Evolutionary conservation across 257 asterid species (phyloP).

Genomic region (Dorcoceras hygrometricum): DNA sequence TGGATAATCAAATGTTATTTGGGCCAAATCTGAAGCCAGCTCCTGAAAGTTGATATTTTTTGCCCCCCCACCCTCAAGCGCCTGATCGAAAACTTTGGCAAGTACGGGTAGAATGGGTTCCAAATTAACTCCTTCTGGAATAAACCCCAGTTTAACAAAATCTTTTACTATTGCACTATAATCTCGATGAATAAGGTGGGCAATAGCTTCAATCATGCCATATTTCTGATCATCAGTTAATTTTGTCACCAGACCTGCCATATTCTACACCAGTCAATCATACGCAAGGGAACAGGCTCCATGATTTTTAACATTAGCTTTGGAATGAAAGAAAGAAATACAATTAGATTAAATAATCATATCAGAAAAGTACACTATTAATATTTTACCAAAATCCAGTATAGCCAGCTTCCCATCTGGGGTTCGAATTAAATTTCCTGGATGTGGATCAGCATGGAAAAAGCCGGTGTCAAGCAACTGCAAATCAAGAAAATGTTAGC

Average conservation of each 20-base stretch:
- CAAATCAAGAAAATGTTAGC: constrained; percentile 31
- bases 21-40: constrained; percentile 96
- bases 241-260: constrained; percentile 91
- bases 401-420: constrained; percentile 97
- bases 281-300: not conserved
- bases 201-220: constrained; percentile 98
- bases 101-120: constrained; percentile 95
- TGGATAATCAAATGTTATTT: constrained; percentile 96
- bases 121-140: constrained; percentile 86
- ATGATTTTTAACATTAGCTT: not conserved
- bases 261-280: constrained; percentile 22
- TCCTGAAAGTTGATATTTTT: constrained; percentile 94
- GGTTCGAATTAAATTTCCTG: constrained; percentile 93
- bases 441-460: constrained; percentile 99
- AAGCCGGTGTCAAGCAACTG: constrained; percentile 99
- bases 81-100: constrained; percentile 99
- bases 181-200: constrained; percentile 98
- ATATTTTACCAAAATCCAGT: constrained; percentile 80
- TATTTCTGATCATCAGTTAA: constrained; percentile 93
- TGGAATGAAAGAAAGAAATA: not conserved
- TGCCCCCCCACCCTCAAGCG: constrained; percentile 99
- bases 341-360: not conserved
- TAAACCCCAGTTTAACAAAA: constrained; percentile 89
- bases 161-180: constrained; percentile 93
- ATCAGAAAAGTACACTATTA: constrained; percentile 5